Percentiles rank a stretch among this genome's conserved stretches.
These are phyloP conservation scores for Diplotaxis tenuifolia DNA, from an alignment of 345 rosid species.

Conservation along the genomic window DNA sequence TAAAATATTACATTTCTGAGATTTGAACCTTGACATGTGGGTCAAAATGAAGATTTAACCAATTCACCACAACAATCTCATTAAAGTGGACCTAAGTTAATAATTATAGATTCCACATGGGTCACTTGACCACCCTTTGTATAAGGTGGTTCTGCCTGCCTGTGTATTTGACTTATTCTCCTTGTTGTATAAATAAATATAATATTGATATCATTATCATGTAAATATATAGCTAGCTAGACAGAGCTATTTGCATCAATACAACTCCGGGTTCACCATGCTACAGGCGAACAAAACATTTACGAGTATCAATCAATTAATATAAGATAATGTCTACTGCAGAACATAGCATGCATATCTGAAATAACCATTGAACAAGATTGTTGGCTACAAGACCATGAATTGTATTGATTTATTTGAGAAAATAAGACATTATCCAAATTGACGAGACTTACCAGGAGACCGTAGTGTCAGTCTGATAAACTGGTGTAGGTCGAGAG, in stretches of 20 bases:
- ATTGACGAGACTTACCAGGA: conserved; percentile 21
- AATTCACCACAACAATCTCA: too few relatives aligned
- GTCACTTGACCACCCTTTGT: too few relatives aligned
- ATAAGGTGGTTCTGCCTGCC: too few relatives aligned
- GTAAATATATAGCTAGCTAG: neutral
- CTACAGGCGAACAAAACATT: conserved; percentile 17
- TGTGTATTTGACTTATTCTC: neutral
- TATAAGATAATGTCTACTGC: conserved; percentile 13
- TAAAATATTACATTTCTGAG: too few relatives aligned
- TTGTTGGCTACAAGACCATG: neutral
- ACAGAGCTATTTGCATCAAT: neutral
- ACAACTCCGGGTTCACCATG: conserved; percentile 23
- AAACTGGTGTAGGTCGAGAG: conserved; percentile 31
- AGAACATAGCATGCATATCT: neutral
- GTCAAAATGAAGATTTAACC: too few relatives aligned
- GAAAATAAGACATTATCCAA: too few relatives aligned
- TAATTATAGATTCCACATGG: too few relatives aligned
- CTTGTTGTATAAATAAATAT: too few relatives aligned
- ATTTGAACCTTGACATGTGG: too few relatives aligned
- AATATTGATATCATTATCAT: neutral
- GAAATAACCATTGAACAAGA: conserved; percentile 14
- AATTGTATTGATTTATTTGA: neutral
- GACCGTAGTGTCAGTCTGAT: conserved; percentile 28
- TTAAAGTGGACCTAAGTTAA: too few relatives aligned
- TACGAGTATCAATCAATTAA: conserved; percentile 6